Evolutionary conservation across 2,329 filamentous ascomycete genomes (phyloP).

Genomic region (Pseudogymnoascus sp.): DNA sequence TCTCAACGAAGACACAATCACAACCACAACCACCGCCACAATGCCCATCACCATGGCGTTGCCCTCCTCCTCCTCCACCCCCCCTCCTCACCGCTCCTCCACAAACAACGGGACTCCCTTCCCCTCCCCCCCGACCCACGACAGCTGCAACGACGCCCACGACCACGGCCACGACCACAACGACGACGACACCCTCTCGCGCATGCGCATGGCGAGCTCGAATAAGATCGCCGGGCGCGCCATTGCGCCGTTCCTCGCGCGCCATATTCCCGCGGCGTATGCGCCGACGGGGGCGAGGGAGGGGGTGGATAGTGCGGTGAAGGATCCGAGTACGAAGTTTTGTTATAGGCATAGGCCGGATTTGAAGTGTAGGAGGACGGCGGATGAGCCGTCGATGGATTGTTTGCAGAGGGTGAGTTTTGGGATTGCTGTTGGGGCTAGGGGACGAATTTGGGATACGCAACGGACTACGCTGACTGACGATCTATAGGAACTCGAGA

Average conservation of each 20-base stretch:
- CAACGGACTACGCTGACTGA: no score
- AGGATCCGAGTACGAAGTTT: constrained; percentile 74
- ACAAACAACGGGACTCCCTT: background rate
- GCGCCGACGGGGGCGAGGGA: constrained; percentile 59
- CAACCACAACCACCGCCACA: background rate
- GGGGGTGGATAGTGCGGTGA: constrained; percentile 32
- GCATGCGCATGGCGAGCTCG: constrained; percentile 20
- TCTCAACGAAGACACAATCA: background rate
- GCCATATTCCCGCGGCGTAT: constrained; percentile 86
- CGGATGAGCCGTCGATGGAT: constrained; percentile 94
- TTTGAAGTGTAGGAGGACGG: constrained; percentile 84
- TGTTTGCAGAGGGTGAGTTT: constrained; percentile 72
- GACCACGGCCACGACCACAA: background rate
- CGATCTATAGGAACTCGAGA: constrained; percentile 63
- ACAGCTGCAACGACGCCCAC: constrained; percentile 21
- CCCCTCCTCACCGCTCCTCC: background rate
- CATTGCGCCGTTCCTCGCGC: constrained; percentile 67
- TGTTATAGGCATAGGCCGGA: constrained; percentile 95
- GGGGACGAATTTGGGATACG: no score
- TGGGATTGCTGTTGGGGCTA: no score
- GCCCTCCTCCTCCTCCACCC: background rate
- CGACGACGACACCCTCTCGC: background rate
- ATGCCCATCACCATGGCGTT: background rate
- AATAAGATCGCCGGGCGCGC: constrained; percentile 25
- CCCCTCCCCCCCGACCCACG: constrained; percentile 18